phyloP scores from a whole-genome alignment of 805 yeast species.

The Metschnikowia koreensis region DNA sequence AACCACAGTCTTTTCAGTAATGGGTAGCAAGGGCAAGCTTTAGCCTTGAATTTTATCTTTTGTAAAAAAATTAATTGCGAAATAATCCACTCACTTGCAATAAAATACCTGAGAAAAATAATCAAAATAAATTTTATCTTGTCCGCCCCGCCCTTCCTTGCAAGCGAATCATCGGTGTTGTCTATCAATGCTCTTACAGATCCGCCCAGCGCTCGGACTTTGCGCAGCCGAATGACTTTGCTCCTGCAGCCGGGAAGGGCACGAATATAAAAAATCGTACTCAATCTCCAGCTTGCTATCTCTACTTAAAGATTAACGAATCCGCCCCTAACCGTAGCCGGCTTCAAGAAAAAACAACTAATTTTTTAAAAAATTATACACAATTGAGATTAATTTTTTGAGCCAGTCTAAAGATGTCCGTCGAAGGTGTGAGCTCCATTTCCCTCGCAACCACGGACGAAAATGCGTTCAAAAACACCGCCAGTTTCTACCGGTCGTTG shows the following conservation, averaged over 20 bases:
- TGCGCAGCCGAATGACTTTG: conserved; percentile 16
- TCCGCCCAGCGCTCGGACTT: conserved; percentile 14
- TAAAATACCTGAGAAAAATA: neutral
- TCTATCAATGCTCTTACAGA: conserved; percentile 7
- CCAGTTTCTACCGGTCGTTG: conserved; percentile 55
- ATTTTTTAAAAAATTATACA: too few relatives aligned
- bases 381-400: too few relatives aligned
- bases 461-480: conserved; percentile 43
- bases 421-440: conserved; percentile 48
- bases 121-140: neutral
- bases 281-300: conserved; percentile 3
- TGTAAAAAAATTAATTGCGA: too few relatives aligned
- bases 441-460: conserved; percentile 60
- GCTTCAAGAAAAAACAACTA: neutral
- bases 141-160: neutral
- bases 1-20: too few relatives aligned
- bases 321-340: neutral
- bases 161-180: neutral
- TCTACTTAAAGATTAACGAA: neutral
- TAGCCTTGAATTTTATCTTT: too few relatives aligned
- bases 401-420: conserved; percentile 9
- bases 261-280: conserved; percentile 4
- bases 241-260: conserved; percentile 6
- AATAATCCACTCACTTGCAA: too few relatives aligned
- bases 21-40: too few relatives aligned